Evolutionary conservation across 2,329 filamentous ascomycete genomes (phyloP).

Genomic region (Madurella fahalii): DNA sequence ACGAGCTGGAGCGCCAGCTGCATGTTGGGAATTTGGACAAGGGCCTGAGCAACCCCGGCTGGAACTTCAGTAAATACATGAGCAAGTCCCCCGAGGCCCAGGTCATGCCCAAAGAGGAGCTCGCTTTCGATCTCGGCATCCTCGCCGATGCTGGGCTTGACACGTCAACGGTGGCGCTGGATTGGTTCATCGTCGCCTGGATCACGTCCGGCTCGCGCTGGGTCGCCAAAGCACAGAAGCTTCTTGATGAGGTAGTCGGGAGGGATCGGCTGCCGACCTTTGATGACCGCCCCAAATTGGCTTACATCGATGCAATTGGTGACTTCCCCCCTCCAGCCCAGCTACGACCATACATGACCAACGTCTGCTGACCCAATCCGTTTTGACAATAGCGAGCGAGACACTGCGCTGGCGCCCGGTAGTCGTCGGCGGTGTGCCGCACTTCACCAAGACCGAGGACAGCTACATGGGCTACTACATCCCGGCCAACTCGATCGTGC

Average conservation of each 20-base stretch:
- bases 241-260: slow-evolving; percentile 40
- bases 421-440: slow-evolving; percentile 35
- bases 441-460: slow-evolving; percentile 35
- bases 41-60: slow-evolving; percentile 24
- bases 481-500: slow-evolving; percentile 40
- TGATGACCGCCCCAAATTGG: slow-evolving; percentile 36
- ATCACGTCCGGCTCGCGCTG: slow-evolving; percentile 19
- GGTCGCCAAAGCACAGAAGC: slow-evolving; percentile 37
- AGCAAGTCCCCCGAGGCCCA: slow-evolving; percentile 18
- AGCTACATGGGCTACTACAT: slow-evolving; percentile 38
- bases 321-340: background rate
- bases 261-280: slow-evolving; percentile 30
- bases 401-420: slow-evolving; percentile 43
- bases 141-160: slow-evolving; percentile 33
- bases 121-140: slow-evolving; percentile 33
- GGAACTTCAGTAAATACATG: slow-evolving; percentile 33
- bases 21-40: slow-evolving; percentile 27
- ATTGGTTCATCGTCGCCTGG: slow-evolving; percentile 33
- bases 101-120: slow-evolving; percentile 28
- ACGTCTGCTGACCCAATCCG: too few relatives aligned
- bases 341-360: too few relatives aligned
- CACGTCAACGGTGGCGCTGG: slow-evolving; percentile 29
- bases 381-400: slow-evolving; percentile 34
- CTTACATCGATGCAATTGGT: slow-evolving; percentile 39
- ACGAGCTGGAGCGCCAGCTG: slow-evolving; percentile 24